These are phyloP conservation scores for Gracilaria domingensis DNA, from an alignment of 23 red algal species.

Conservation along the genomic window DNA sequence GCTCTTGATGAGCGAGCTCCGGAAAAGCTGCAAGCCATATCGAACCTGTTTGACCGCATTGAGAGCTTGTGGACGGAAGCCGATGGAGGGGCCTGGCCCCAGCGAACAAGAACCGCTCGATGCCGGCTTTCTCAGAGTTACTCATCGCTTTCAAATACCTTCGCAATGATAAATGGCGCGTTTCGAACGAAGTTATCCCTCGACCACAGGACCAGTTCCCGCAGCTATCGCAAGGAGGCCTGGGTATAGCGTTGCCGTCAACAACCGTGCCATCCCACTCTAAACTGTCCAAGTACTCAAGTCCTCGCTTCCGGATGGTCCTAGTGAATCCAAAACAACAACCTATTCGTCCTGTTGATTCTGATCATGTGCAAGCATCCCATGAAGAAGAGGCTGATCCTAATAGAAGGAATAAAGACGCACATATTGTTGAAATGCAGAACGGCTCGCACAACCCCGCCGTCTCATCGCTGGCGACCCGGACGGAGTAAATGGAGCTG, in stretches of 20 bases:
- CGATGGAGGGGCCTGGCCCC: slow-evolving; percentile 55
- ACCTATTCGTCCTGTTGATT: not conserved
- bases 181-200: slow-evolving; percentile 44
- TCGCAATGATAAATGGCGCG: slow-evolving; percentile 32
- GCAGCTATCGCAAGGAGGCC: slow-evolving; percentile 25
- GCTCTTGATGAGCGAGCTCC: slow-evolving; percentile 30
- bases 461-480: not conserved
- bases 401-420: not conserved
- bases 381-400: not conserved
- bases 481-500: not conserved
- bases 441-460: not conserved
- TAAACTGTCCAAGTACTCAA: slow-evolving; percentile 62
- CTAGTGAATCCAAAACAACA: slow-evolving; percentile 52
- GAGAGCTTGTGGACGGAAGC: slow-evolving; percentile 38
- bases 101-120: slow-evolving; percentile 29
- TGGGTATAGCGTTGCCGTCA: slow-evolving; percentile 5
- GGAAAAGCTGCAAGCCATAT: slow-evolving; percentile 48
- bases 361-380: not conserved
- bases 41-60: slow-evolving; percentile 20
- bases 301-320: slow-evolving; percentile 53
- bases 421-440: not conserved
- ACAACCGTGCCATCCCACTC: slow-evolving; percentile 61
- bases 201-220: slow-evolving; percentile 54
- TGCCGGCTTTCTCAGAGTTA: slow-evolving; percentile 51
- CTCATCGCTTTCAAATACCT: slow-evolving; percentile 39